Percentiles rank a stretch among this genome's conserved stretches.
Evolutionary conservation across 2,329 filamentous ascomycete species (phyloP).

Genomic region (Epicoccum nigrum): DNA sequence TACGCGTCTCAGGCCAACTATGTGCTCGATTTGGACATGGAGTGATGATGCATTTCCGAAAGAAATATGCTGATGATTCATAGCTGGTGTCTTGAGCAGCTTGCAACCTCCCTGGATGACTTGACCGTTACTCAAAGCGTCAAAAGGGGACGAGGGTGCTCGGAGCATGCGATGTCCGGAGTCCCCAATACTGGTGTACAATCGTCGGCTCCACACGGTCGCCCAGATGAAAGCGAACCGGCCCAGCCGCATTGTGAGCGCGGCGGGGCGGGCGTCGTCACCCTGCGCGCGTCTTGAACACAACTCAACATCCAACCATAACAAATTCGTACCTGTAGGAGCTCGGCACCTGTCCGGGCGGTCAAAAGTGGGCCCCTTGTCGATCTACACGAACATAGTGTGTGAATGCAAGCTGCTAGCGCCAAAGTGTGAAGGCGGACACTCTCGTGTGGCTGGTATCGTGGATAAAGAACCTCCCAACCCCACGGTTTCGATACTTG

Average conservation of each 20-base stretch:
- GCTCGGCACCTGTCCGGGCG: background rate
- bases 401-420: no score
- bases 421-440: background rate
- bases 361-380: background rate
- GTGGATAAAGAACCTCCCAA: background rate
- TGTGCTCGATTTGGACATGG: no score
- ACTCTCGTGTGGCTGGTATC: background rate
- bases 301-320: constrained; percentile 1
- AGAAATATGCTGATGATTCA: no score
- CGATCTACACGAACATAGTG: no score
- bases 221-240: background rate
- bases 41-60: no score
- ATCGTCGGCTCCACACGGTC: background rate
- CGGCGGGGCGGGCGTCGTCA: constrained; percentile 13
- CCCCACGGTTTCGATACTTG: no score
- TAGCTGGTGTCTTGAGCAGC: background rate
- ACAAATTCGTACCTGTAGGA: background rate
- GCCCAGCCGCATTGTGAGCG: background rate
- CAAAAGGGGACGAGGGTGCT: background rate
- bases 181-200: no score
- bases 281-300: constrained; percentile 6
- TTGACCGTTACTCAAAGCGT: background rate
- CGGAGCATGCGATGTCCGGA: background rate
- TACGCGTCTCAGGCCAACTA: no score
- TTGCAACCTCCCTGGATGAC: background rate